Evolutionary conservation across 2,329 filamentous ascomycete species (phyloP), one percentile per base, ranked within the genome.

Genomic region (Zymoseptoria brevis): DNA sequence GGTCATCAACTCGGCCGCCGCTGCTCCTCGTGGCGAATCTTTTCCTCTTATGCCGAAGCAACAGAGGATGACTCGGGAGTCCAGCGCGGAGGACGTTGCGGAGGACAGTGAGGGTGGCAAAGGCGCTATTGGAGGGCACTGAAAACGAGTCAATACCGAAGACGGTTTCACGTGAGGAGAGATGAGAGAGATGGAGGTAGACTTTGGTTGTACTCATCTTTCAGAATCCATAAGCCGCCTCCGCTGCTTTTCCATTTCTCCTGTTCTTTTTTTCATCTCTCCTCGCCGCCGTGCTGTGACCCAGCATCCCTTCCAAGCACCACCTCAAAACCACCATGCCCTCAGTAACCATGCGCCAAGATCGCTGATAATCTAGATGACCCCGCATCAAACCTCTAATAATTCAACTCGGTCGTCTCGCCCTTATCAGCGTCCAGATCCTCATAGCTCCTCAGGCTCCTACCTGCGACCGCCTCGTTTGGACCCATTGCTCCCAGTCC

Each of bases 401-500:
- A 97, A 75, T 97, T 95, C 69, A 97, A 78, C 76, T 96, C 93
- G 26, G 89, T 88, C 49, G 87, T 85, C 55, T 74, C 74, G 48
- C 75, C 75, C 50, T 68, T 65, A 55, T 77, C 77, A n/a, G 95
- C 93, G 76, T 99, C 94, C 22, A 99, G 79, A 72, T 99, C 94
- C 74, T 99, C 95, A 72, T 99, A 99, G 74, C 90, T 96, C 81
- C 96, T 96, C 65, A 99, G 77, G 62, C 89, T 96, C 59, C 94
- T 85, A 4, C 94, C 94, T 66, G 95, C 90, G 0, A 96, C 91
- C 9, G 94, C 93, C 75, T 97, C 92, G 19, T 89, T 84, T 19
- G 94, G 93, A 0, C 91, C 92, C 61, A 92, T 87, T 2, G 88
- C 86, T 35, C 78, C 78, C 57, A 87, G 85, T 22, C 83, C 87